phyloP scores from a whole-genome alignment of 345 rosid genomes.

The Gossypium raimondii region DNA sequence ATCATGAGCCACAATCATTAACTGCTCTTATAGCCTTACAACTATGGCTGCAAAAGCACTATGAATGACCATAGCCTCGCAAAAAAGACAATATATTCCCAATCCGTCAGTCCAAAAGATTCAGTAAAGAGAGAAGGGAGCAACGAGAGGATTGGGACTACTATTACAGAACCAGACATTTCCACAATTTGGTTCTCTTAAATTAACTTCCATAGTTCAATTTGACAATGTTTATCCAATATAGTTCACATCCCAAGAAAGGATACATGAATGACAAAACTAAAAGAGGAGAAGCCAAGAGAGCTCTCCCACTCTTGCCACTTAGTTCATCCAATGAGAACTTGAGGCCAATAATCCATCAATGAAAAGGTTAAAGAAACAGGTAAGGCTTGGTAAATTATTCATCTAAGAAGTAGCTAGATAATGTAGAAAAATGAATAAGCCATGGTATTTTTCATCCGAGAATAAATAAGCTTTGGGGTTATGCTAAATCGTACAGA shows the following conservation, averaged over 20 bases:
- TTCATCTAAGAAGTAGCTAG: background rate
- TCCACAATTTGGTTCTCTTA: background rate
- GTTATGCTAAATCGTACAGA: no score
- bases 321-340: background rate
- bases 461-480: background rate
- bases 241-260: background rate
- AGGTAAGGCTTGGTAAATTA: background rate
- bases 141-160: background rate
- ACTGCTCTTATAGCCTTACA: background rate
- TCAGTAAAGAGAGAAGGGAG: background rate
- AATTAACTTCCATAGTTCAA: background rate
- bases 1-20: background rate
- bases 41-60: background rate
- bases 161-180: background rate
- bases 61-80: background rate
- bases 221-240: background rate
- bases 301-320: background rate
- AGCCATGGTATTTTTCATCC: background rate
- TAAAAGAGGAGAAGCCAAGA: background rate
- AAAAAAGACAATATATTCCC: background rate
- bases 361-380: background rate
- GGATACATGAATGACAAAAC: background rate
- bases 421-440: background rate
- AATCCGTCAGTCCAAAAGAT: background rate
- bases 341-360: background rate